phyloP scores from a whole-genome alignment of 2,329 filamentous ascomycete species.

The Neofusicoccum umdonicola region DNA sequence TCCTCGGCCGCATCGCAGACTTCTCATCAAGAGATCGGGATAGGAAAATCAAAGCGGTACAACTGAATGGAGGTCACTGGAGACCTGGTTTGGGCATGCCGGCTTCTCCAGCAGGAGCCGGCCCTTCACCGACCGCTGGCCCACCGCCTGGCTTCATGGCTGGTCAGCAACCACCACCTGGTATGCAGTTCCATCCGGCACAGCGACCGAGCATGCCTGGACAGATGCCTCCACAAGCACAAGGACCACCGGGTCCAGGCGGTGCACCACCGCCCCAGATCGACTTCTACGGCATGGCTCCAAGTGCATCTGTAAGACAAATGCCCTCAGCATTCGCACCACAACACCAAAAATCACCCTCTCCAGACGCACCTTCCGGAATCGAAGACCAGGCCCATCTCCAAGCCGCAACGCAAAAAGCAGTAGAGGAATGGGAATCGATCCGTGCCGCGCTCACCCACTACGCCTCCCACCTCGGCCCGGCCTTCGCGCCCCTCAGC shows the following conservation, averaged over 20 bases:
- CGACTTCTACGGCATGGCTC: slow-evolving; percentile 52
- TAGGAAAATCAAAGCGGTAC: slow-evolving; percentile 70
- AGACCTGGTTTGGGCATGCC: slow-evolving; percentile 52
- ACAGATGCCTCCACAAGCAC: neutral
- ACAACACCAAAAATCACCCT: slow-evolving; percentile 20
- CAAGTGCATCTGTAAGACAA: slow-evolving; percentile 39
- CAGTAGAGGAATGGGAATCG: slow-evolving; percentile 73
- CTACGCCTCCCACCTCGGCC: slow-evolving; percentile 65
- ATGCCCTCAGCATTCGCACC: slow-evolving; percentile 44
- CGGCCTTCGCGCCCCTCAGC: slow-evolving; percentile 73
- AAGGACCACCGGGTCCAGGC: neutral
- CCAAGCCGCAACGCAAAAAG: slow-evolving; percentile 64
- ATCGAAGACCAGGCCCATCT: slow-evolving; percentile 48
- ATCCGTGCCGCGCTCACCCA: slow-evolving; percentile 70
- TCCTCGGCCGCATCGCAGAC: slow-evolving; percentile 75
- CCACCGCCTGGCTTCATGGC: slow-evolving; percentile 11
- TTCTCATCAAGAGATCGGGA: slow-evolving; percentile 75
- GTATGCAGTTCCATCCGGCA: neutral
- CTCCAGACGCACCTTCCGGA: slow-evolving; percentile 41
- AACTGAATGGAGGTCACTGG: slow-evolving; percentile 58
- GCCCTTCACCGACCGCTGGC: slow-evolving; percentile 13
- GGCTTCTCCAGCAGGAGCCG: slow-evolving; percentile 29
- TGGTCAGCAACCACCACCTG: neutral
- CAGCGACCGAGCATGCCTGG: neutral
- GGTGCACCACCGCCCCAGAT: neutral